Conservation (phyloP, 441 rosid genomes). For the Pelargonium citronellum region DNA sequence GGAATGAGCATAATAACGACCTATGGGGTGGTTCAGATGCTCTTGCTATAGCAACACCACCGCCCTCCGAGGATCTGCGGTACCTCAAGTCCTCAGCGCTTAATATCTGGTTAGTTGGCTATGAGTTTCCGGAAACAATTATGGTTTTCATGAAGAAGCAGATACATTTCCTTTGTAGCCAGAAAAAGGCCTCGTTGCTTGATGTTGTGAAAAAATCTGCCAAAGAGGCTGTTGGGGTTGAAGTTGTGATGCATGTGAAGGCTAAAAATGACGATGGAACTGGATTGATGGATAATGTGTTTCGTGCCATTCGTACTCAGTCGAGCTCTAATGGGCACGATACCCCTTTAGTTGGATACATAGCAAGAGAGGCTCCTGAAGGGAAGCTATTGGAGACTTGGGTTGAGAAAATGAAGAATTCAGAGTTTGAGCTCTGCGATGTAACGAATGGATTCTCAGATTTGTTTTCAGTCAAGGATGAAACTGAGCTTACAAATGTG, state of each 20-base stretch:
- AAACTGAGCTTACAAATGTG: conserved; percentile 47
- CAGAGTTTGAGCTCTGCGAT: conserved; percentile 48
- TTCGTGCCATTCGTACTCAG: conserved; percentile 45
- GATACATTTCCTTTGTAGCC: conserved; percentile 71
- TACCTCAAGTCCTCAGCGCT: conserved; percentile 79
- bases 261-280: conserved; percentile 58
- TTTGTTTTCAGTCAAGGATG: conserved; percentile 66
- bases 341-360: conserved; percentile 54
- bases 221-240: conserved; percentile 45
- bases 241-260: conserved; percentile 65
- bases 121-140: conserved; percentile 86
- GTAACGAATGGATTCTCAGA: conserved; percentile 71
- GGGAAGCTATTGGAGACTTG: conserved; percentile 77
- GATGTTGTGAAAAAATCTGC: conserved; percentile 56
- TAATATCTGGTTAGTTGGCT: conserved; percentile 79
- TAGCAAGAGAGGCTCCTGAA: conserved; percentile 72
- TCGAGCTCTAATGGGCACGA: conserved; percentile 31
- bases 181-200: conserved; percentile 65
- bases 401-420: conserved; percentile 49
- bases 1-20: conserved; percentile 45
- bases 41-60: conserved; percentile 68
- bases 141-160: conserved; percentile 75
- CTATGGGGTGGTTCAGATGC: conserved; percentile 66
- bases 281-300: conserved; percentile 52
- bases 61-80: conserved; percentile 64